Conservation (phyloP, 768 basidiomycete species). For the Boletus subparvulus region DNA sequence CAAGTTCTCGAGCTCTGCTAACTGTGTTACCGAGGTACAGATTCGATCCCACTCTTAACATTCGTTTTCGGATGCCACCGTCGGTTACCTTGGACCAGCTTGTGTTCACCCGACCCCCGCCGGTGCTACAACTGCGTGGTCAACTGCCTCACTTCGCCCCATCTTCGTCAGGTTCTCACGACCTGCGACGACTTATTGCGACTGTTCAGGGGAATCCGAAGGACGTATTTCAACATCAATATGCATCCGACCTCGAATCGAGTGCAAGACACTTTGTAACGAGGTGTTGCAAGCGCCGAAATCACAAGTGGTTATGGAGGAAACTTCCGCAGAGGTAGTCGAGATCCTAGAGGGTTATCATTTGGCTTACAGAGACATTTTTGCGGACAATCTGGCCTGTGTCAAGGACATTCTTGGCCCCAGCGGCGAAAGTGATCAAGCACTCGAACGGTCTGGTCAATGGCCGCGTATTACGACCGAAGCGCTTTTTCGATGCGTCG, state of each 20-base stretch:
- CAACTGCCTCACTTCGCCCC: background rate
- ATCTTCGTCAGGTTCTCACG: background rate
- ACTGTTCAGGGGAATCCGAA: background rate
- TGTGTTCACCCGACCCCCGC: background rate
- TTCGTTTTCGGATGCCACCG: background rate
- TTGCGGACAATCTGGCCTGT: background rate
- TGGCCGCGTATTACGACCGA: constrained; percentile 18
- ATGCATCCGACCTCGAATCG: background rate
- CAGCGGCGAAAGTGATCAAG: constrained; percentile 6
- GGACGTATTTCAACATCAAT: background rate
- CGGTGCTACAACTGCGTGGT: background rate
- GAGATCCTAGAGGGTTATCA: background rate
- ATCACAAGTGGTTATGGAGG: background rate
- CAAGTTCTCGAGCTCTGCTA: background rate
- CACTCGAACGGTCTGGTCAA: constrained; percentile 7
- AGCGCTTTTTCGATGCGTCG: constrained; percentile 28
- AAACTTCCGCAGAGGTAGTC: background rate
- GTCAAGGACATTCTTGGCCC: constrained; percentile 14
- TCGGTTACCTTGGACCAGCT: background rate
- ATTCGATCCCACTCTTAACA: background rate
- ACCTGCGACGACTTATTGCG: constrained; percentile 1
- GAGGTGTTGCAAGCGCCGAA: background rate
- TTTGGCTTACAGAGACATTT: background rate
- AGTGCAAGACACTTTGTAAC: background rate
- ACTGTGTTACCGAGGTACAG: background rate